A percentile compares a stretch with the other conserved stretches of the same genome.
phyloP scores from a whole-genome alignment of 805 yeast species.

The Ogataea dorogensis region DNA sequence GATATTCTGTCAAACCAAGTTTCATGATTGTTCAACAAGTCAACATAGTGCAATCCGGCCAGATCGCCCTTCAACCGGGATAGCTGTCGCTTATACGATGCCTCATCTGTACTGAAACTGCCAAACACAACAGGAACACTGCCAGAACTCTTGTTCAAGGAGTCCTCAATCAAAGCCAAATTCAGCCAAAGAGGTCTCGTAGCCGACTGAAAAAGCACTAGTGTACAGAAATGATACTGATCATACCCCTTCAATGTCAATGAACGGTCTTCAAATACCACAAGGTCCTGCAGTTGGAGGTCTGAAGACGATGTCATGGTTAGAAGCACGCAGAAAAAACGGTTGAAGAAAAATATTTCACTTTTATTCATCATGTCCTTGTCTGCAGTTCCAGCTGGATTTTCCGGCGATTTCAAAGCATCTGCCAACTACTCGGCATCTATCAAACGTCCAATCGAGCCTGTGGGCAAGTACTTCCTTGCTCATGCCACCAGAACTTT shows the following conservation, averaged over 20 bases:
- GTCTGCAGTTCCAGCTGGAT: conserved; percentile 55
- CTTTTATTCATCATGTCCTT: conserved; percentile 36
- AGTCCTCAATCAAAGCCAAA: conserved; percentile 52
- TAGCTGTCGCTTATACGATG: conserved; percentile 33
- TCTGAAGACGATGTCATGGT: conserved; percentile 25
- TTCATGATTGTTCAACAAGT: conserved; percentile 38
- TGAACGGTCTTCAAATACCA: conserved; percentile 49
- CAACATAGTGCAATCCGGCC: conserved; percentile 37
- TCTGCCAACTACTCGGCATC: conserved; percentile 54
- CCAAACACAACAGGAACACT: conserved; percentile 38
- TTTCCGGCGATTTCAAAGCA: conserved; percentile 48
- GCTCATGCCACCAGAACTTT: conserved; percentile 96
- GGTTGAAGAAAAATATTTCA: conserved; percentile 4
- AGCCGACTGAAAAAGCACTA: conserved; percentile 45
- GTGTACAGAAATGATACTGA: conserved; percentile 28
- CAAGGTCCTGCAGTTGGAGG: conserved; percentile 57
- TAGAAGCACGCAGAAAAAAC: conserved; percentile 11
- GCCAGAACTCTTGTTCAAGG: no score
- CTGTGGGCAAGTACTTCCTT: conserved; percentile 92
- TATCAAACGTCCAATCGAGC: conserved; percentile 83
- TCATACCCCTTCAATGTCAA: conserved; percentile 34
- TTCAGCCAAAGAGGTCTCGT: conserved; percentile 66
- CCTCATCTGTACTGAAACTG: conserved; percentile 30
- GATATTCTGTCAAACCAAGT: conserved; percentile 27
- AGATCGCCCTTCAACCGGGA: conserved; percentile 40